These are phyloP conservation scores for Osmanthus fragrans DNA, from an alignment of 257 asterid genomes.

Conservation along the genomic window DNA sequence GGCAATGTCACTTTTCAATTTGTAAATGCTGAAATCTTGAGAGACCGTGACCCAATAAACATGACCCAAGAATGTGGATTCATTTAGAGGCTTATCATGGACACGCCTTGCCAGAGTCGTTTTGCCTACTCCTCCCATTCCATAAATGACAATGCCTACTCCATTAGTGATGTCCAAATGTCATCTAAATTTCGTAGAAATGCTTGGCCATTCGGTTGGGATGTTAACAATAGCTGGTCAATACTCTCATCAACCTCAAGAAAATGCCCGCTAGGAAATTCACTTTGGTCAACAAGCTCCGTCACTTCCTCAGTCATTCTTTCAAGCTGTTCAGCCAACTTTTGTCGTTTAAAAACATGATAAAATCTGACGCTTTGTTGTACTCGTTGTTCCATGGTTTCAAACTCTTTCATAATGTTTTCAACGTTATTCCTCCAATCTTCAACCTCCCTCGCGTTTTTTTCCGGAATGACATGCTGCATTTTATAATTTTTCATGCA, in stretches of 20 bases:
- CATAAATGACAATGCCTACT: slow-evolving; percentile 24
- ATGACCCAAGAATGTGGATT: not conserved
- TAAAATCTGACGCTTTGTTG: too few relatives aligned
- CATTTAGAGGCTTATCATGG: slow-evolving; percentile 4
- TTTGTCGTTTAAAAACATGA: too few relatives aligned
- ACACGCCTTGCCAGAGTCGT: slow-evolving; percentile 21
- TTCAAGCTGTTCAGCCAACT: too few relatives aligned
- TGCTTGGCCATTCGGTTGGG: slow-evolving; percentile 5
- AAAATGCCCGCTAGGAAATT: too few relatives aligned
- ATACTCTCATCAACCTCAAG: not conserved
- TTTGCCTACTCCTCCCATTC: slow-evolving; percentile 29
- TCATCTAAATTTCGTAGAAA: slow-evolving; percentile 3
- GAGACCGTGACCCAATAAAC: slow-evolving; percentile 20
- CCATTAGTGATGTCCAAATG: slow-evolving; percentile 18
- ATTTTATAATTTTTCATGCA: too few relatives aligned
- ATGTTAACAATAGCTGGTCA: not conserved
- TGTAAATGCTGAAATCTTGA: slow-evolving; percentile 8
- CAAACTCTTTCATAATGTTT: too few relatives aligned
- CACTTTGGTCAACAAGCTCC: too few relatives aligned
- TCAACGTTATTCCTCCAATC: too few relatives aligned
- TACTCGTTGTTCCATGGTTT: too few relatives aligned
- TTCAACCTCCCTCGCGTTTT: too few relatives aligned
- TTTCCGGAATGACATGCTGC: too few relatives aligned
- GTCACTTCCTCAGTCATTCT: too few relatives aligned
- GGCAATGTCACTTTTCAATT: slow-evolving; percentile 21